These are phyloP conservation scores for Colletotrichum liriopes DNA, from an alignment of 2,329 filamentous ascomycete genomes.

Conservation along the genomic window DNA sequence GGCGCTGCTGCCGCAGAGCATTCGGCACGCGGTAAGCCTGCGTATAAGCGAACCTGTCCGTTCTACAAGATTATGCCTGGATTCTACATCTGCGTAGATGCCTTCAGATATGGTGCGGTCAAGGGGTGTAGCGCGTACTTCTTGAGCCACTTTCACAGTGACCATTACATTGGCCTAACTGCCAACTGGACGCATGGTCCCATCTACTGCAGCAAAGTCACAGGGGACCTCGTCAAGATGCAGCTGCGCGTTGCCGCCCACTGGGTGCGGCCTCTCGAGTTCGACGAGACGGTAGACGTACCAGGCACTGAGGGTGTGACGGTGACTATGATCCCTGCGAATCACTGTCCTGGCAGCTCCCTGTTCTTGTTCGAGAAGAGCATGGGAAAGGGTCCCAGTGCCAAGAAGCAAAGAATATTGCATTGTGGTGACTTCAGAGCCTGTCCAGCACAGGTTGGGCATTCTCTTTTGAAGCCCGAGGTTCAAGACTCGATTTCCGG, in stretches of 20 bases:
- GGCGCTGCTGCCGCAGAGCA: conserved; percentile 85
- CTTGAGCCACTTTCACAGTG: conserved; percentile 96
- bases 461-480: conserved; percentile 86
- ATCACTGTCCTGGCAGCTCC: conserved; percentile 96
- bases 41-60: conserved; percentile 91
- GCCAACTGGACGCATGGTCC: conserved; percentile 92
- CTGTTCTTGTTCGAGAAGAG: conserved; percentile 92
- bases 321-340: conserved; percentile 96
- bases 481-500: conserved; percentile 79
- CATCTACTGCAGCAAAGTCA: conserved; percentile 96
- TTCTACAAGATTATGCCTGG: conserved; percentile 99
- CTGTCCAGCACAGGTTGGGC: conserved; percentile 85
- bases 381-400: conserved; percentile 71
- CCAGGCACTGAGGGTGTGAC: conserved; percentile 85
- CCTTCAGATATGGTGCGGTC: conserved; percentile 94
- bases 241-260: conserved; percentile 89
- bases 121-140: conserved; percentile 96
- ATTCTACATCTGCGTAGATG: conserved; percentile 93
- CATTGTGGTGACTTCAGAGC: conserved; percentile 98
- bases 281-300: conserved; percentile 84
- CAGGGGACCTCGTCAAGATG: conserved; percentile 88
- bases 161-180: conserved; percentile 94
- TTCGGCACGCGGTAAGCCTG: conserved; percentile 85
- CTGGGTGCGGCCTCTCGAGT: conserved; percentile 89
- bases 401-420: conserved; percentile 82